A percentile compares a stretch with the other conserved stretches of the same genome.
Conservation (phyloP, 192 early-diverging fungal species). For the Lobosporangium transversale region DNA sequence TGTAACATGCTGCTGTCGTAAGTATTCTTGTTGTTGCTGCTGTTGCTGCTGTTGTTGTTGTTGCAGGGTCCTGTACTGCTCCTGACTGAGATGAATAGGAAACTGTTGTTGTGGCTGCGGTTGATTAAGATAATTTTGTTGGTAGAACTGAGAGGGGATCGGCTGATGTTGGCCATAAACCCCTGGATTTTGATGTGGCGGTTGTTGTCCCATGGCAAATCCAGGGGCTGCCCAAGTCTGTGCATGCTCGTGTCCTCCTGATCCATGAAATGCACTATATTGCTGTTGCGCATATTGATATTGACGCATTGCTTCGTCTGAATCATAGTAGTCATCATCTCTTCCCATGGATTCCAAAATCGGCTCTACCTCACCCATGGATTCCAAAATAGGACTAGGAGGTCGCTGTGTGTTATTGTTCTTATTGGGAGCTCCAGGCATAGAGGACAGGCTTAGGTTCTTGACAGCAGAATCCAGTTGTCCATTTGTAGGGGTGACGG, state of each 20-base stretch:
- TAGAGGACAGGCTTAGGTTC: conserved; percentile 20
- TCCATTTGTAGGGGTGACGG: background rate
- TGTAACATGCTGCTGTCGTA: conserved; percentile 29
- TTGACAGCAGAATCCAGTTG: conserved; percentile 34
- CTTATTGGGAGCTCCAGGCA: background rate
- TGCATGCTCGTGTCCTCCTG: too few relatives aligned
- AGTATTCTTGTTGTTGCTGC: conserved; percentile 28
- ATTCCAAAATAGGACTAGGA: conserved; percentile 34
- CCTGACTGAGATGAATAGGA: conserved; percentile 31
- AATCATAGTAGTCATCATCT: conserved; percentile 23
- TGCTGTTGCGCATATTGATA: background rate
- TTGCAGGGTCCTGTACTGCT: conserved; percentile 35
- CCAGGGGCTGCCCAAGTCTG: conserved; percentile 21
- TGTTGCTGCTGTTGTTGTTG: conserved; percentile 41
- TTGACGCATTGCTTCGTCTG: background rate
- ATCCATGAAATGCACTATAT: background rate
- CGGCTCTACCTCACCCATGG: conserved; percentile 34
- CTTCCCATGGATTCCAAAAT: conserved; percentile 52
- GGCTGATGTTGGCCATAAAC: conserved; percentile 13
- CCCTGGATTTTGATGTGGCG: conserved; percentile 14
- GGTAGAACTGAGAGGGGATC: conserved; percentile 13
- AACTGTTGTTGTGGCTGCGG: conserved; percentile 12
- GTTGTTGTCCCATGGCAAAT: conserved; percentile 9
- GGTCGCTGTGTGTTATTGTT: too few relatives aligned
- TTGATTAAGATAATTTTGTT: too few relatives aligned